These are phyloP conservation scores for Melampsora larici-populina DNA, from an alignment of 1,284 basidiomycete species.

Conservation along the genomic window DNA sequence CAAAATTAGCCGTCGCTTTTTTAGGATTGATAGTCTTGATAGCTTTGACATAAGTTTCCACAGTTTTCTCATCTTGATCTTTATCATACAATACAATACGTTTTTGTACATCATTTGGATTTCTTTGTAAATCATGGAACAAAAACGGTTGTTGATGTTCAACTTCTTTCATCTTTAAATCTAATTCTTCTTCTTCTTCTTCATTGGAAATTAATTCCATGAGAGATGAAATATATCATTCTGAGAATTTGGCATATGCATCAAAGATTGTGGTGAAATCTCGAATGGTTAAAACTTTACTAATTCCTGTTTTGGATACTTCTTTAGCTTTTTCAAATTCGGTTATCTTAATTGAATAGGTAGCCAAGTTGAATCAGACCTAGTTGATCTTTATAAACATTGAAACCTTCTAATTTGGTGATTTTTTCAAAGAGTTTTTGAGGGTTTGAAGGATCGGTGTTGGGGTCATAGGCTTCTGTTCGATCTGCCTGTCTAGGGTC, in stretches of 20 bases:
- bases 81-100: constrained; percentile 88
- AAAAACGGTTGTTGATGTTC: constrained; percentile 91
- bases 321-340: constrained; percentile 82
- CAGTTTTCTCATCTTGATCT: constrained; percentile 79
- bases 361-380: constrained; percentile 91
- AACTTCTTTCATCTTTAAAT: constrained; percentile 81
- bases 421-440: constrained; percentile 80
- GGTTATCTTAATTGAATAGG: constrained; percentile 95
- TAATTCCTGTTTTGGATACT: constrained; percentile 84
- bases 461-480: constrained; percentile 65
- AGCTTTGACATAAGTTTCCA: constrained; percentile 85
- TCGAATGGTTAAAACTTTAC: constrained; percentile 81
- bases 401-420: constrained; percentile 77
- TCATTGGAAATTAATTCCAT: constrained; percentile 81
- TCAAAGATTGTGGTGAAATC: constrained; percentile 99
- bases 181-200: no score
- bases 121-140: constrained; percentile 88
- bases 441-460: constrained; percentile 71
- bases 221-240: constrained; percentile 82
- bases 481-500: constrained; percentile 58
- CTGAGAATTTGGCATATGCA: constrained; percentile 89
- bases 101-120: constrained; percentile 97
- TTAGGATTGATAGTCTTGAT: constrained; percentile 83
- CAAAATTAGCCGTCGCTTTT: constrained; percentile 85
- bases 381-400: constrained; percentile 89